Evolutionary conservation across 208 protist species (phyloP).

Genomic region (Leishmania aethiopica): DNA sequence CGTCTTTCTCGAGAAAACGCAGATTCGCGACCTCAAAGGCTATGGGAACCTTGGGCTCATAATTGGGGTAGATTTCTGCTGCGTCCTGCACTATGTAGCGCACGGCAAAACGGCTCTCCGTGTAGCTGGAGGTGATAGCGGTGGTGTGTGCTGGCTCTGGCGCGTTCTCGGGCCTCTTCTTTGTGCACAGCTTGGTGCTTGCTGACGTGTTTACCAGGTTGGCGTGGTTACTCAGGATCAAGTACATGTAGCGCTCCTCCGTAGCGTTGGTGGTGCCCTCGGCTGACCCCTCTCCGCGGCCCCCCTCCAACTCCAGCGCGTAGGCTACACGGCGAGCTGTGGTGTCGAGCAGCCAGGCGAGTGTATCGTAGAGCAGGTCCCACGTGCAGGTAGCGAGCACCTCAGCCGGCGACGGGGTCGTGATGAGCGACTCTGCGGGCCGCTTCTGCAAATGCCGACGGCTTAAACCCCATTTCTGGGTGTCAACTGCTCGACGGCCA

Average conservation of each 20-base stretch:
- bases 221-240: conserved; percentile 35
- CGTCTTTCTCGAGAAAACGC: conserved; percentile 24
- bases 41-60: conserved; percentile 24
- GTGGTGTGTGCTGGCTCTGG: background rate
- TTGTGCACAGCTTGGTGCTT: conserved; percentile 21
- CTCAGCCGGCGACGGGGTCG: conserved; percentile 23
- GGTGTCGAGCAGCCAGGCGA: conserved; percentile 29
- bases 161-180: conserved; percentile 8
- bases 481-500: conserved; percentile 30
- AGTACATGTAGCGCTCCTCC: conserved; percentile 21
- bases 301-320: conserved; percentile 12
- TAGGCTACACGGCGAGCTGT: conserved; percentile 20
- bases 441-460: conserved; percentile 22
- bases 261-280: background rate
- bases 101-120: conserved; percentile 38
- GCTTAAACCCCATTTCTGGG: conserved; percentile 11
- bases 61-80: conserved; percentile 32
- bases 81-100: conserved; percentile 29
- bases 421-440: conserved; percentile 26
- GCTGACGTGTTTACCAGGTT: conserved; percentile 31
- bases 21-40: conserved; percentile 21
- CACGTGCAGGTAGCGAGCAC: conserved; percentile 30
- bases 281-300: background rate
- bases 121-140: conserved; percentile 11
- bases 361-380: conserved; percentile 37